Percentiles rank a stretch among this genome's conserved stretches.
These are phyloP conservation scores for Penicillium herquei DNA, from an alignment of 495 filamentous ascomycete species.

Conservation along the genomic window DNA sequence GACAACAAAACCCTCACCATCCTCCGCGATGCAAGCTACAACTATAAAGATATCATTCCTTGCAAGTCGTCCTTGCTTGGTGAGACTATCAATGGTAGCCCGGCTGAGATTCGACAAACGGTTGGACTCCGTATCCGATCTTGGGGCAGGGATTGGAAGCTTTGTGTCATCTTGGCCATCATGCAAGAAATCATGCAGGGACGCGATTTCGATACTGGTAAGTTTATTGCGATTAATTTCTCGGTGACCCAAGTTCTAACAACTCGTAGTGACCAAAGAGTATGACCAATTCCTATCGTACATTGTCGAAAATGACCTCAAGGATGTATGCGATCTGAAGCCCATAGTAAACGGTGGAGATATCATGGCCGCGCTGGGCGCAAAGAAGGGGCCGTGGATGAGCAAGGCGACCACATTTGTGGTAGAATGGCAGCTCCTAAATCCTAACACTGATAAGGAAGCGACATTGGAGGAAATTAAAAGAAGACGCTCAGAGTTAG, in stretches of 20 bases:
- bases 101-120: slow-evolving; percentile 44
- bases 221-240: slow-evolving; percentile 1
- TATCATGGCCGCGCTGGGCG: slow-evolving; percentile 58
- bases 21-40: slow-evolving; percentile 59
- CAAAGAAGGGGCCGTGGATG: slow-evolving; percentile 76
- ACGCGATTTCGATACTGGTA: slow-evolving; percentile 32
- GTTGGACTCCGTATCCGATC: slow-evolving; percentile 76
- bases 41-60: slow-evolving; percentile 57
- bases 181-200: slow-evolving; percentile 60
- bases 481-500: slow-evolving; percentile 54
- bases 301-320: slow-evolving; percentile 40
- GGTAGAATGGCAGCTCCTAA: slow-evolving; percentile 80
- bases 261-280: slow-evolving; percentile 29
- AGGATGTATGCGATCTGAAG: slow-evolving; percentile 49
- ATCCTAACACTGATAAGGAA: slow-evolving; percentile 63
- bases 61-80: slow-evolving; percentile 49
- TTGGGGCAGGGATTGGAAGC: slow-evolving; percentile 76
- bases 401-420: slow-evolving; percentile 66
- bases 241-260: slow-evolving; percentile 12
- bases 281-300: slow-evolving; percentile 49
- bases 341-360: slow-evolving; percentile 64
- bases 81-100: slow-evolving; percentile 26
- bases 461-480: slow-evolving; percentile 65
- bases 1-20: slow-evolving; percentile 68
- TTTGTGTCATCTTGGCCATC: slow-evolving; percentile 68